Percentiles rank a stretch among this genome's conserved stretches.
Evolutionary conservation across 345 rosid species (phyloP).

Genomic region (Rhodamnia argentea): DNA sequence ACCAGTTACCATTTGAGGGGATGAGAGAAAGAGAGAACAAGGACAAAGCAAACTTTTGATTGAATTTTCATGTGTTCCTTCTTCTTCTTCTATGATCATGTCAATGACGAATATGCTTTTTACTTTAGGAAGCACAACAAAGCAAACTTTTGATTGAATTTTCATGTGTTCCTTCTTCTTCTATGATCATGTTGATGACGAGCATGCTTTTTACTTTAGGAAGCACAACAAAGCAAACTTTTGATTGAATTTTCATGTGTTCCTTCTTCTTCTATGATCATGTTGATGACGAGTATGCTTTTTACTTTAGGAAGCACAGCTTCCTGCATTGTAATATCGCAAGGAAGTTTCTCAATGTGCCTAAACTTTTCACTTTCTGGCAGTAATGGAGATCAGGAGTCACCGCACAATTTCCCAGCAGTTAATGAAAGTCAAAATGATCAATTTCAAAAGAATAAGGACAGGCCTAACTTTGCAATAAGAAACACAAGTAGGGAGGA

Average conservation of each 20-base stretch:
- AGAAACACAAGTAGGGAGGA: background rate
- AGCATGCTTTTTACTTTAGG: no score
- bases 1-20: conserved; percentile 38
- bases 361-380: background rate
- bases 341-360: background rate
- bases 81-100: background rate
- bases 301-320: background rate
- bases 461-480: background rate
- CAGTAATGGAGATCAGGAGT: background rate
- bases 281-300: background rate
- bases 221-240: background rate
- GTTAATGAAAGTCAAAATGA: background rate
- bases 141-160: no score
- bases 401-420: background rate
- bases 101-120: background rate
- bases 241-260: conserved; percentile 3
- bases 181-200: no score
- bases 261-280: background rate
- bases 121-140: background rate
- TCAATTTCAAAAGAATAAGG: background rate
- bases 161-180: no score
- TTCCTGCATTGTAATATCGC: background rate
- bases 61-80: conserved; percentile 1
- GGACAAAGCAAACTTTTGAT: background rate
- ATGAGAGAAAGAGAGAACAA: conserved; percentile 6